These are phyloP conservation scores for Colletotrichum aenigma DNA, from an alignment of 2,329 filamentous ascomycete species.

Conservation along the genomic window DNA sequence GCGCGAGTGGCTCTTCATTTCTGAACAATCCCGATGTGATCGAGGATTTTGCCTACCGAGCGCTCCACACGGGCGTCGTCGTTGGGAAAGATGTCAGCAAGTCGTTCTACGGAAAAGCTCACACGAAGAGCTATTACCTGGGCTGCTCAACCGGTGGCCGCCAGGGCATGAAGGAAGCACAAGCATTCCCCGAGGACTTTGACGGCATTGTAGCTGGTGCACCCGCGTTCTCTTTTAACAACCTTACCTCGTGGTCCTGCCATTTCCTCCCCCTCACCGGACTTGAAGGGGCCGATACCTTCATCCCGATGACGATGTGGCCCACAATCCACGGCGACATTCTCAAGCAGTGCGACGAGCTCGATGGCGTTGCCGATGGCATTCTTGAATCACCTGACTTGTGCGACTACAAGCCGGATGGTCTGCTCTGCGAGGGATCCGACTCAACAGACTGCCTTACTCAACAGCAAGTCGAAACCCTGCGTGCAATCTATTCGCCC, in stretches of 20 bases:
- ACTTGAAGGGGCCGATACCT: constrained; percentile 38
- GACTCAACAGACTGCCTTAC: neutral
- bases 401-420: constrained; percentile 40
- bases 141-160: constrained; percentile 58
- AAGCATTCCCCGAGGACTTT: constrained; percentile 53
- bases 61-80: constrained; percentile 32
- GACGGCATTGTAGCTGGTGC: constrained; percentile 45
- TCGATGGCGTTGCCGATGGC: constrained; percentile 27
- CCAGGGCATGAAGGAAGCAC: constrained; percentile 51
- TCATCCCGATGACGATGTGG: constrained; percentile 34
- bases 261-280: constrained; percentile 40
- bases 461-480: constrained; percentile 38
- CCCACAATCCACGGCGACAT: constrained; percentile 15
- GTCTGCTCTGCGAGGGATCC: constrained; percentile 39
- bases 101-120: constrained; percentile 46
- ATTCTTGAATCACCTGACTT: constrained; percentile 20
- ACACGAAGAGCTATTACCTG: constrained; percentile 48
- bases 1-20: constrained; percentile 34
- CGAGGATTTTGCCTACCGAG: constrained; percentile 38
- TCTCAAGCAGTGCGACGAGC: constrained; percentile 31
- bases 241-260: constrained; percentile 36
- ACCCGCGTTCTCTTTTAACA: constrained; percentile 42
- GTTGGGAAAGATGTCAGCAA: constrained; percentile 49
- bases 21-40: constrained; percentile 39
- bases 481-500: constrained; percentile 35